Percentiles rank a stretch among this genome's conserved stretches.
Conservation (phyloP, 2,329 filamentous ascomycete species). For the Botrytis elliptica region DNA sequence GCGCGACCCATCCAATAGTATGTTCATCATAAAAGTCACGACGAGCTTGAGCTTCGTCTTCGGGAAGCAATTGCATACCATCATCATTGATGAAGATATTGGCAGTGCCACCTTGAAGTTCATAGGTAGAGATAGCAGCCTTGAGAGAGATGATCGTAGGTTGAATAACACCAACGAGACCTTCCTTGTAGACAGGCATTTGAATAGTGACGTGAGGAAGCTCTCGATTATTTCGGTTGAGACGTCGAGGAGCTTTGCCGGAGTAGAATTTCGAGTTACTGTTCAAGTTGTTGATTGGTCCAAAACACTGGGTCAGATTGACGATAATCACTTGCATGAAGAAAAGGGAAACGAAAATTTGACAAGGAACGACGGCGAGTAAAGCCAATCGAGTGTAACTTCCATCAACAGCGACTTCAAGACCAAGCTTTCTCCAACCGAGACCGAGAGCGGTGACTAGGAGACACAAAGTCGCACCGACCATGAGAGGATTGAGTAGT, state of each 20-base stretch:
- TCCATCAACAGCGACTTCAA: conserved; percentile 54
- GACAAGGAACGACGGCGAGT: conserved; percentile 50
- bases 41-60: conserved; percentile 59
- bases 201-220: conserved; percentile 79
- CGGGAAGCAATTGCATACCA: conserved; percentile 65
- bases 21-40: conserved; percentile 69
- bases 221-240: conserved; percentile 39
- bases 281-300: conserved; percentile 48
- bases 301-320: conserved; percentile 51
- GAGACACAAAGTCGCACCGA: conserved; percentile 52
- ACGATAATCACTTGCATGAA: conserved; percentile 52
- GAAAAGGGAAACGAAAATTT: conserved; percentile 53
- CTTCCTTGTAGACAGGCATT: conserved; percentile 86
- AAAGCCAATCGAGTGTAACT: conserved; percentile 52
- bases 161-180: conserved; percentile 69
- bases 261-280: conserved; percentile 46
- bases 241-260: conserved; percentile 40
- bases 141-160: conserved; percentile 78
- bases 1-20: conserved; percentile 68
- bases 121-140: conserved; percentile 73
- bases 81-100: conserved; percentile 78
- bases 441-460: conserved; percentile 53
- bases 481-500: conserved; percentile 55
- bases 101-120: conserved; percentile 71
- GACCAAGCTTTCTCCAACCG: conserved; percentile 55